A percentile compares a stretch with the other conserved stretches of the same genome.
Evolutionary conservation across 768 basidiomycete species (phyloP).

Genomic region (Kwoniella dendrophila): DNA sequence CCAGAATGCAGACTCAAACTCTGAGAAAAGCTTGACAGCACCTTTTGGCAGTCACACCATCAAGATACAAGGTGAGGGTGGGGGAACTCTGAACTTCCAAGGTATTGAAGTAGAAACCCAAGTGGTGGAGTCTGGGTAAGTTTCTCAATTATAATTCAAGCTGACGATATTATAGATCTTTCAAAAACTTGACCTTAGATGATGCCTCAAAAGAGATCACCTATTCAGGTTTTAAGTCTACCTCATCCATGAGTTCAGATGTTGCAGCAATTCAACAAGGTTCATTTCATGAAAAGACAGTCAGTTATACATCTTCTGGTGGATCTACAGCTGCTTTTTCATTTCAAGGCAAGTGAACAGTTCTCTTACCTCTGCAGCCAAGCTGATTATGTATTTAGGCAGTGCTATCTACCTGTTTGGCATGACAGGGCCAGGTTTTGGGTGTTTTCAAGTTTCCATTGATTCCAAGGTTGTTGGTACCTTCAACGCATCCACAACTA

Average conservation of each 20-base stretch:
- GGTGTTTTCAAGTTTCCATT: conserved; percentile 25
- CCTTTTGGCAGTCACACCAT: conserved; percentile 27
- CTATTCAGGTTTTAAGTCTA: conserved; percentile 38
- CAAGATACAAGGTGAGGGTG: conserved; percentile 22
- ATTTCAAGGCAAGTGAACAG: conserved; percentile 28
- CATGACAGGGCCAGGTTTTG: conserved; percentile 40
- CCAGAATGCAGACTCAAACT: conserved; percentile 7
- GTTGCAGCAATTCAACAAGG: conserved; percentile 33
- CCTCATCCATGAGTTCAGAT: conserved; percentile 6
- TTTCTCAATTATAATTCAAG: background rate
- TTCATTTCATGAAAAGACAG: conserved; percentile 33
- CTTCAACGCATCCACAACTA: conserved; percentile 33
- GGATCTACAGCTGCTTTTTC: conserved; percentile 25
- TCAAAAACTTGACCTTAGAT: conserved; percentile 39
- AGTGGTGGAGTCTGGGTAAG: conserved; percentile 22
- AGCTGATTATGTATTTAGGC: conserved; percentile 14
- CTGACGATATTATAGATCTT: conserved; percentile 3
- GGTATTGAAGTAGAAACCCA: conserved; percentile 15
- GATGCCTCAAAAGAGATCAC: conserved; percentile 32
- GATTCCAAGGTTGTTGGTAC: conserved; percentile 21
- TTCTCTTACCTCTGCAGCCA: background rate
- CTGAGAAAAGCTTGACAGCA: conserved; percentile 1
- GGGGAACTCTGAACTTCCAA: conserved; percentile 1
- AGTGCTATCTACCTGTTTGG: conserved; percentile 45
- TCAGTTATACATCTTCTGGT: conserved; percentile 41